Evolutionary conservation across 2,329 filamentous ascomycete genomes (phyloP).

Genomic region (Shiraia bambusicola): DNA sequence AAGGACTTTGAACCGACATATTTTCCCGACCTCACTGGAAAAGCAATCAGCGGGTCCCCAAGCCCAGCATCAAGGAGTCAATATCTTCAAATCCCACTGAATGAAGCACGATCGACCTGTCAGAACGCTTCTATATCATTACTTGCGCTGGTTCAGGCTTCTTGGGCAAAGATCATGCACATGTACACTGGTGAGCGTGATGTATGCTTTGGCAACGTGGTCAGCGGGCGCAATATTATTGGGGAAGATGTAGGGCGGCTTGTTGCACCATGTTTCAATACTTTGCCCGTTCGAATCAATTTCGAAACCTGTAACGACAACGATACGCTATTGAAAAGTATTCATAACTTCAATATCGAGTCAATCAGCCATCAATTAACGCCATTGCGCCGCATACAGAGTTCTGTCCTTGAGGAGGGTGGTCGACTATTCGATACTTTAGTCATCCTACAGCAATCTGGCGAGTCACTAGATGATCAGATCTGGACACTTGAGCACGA

Average conservation of each 20-base stretch:
- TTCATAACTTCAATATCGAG: slow-evolving; percentile 64
- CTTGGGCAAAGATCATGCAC: slow-evolving; percentile 68
- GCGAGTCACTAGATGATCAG: slow-evolving; percentile 45
- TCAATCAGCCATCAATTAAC: slow-evolving; percentile 72
- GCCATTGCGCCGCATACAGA: slow-evolving; percentile 71
- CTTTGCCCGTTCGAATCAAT: slow-evolving; percentile 68
- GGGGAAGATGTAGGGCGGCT: slow-evolving; percentile 68
- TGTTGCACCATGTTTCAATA: slow-evolving; percentile 92
- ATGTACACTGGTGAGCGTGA: slow-evolving; percentile 60
- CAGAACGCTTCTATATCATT: slow-evolving; percentile 46
- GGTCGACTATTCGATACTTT: slow-evolving; percentile 74
- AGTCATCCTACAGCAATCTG: slow-evolving; percentile 71
- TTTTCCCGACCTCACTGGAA: slow-evolving; percentile 41
- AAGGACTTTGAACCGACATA: slow-evolving; percentile 51
- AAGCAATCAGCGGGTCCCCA: neutral
- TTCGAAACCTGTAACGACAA: slow-evolving; percentile 54
- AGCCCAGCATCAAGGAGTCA: neutral
- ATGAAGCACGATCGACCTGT: slow-evolving; percentile 22
- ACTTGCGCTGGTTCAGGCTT: slow-evolving; percentile 68
- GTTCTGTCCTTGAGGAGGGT: slow-evolving; percentile 48
- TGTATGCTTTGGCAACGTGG: slow-evolving; percentile 83
- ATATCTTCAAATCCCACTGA: slow-evolving; percentile 23
- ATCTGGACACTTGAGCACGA: slow-evolving; percentile 57
- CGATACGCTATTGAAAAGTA: slow-evolving; percentile 57
- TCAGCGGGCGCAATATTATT: slow-evolving; percentile 71